Base-by-base conservation (phyloP, 2,329 filamentous ascomycete genomes). In the Rhynchosporium secalis region DNA sequence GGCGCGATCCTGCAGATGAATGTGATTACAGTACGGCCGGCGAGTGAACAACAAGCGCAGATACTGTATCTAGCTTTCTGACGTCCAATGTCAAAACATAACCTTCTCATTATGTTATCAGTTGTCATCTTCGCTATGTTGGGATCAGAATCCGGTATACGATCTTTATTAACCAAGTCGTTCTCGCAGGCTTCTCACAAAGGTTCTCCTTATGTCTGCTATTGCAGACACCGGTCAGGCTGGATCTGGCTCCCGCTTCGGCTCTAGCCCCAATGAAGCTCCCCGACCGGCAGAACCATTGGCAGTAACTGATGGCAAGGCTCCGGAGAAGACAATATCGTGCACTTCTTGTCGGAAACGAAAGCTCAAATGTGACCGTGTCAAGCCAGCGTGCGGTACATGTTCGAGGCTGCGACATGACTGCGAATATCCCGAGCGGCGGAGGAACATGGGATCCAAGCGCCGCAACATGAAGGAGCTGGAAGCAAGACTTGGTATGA, bases 401-500 rank as follows among this genome's bases (percentile, higher is more conserved):
- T 97, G 94, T 75, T 80, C 84, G 59, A 85, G 90, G 68, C 77
- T 93, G 52, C 83, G 86, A 58, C 86, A 88, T 73, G 87, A 91
- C 58, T 97, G 94, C 76, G 83, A 90, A 61, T 97, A 96, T 75
- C 93, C 96, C 65, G 91, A 96, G 77, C 90, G 92, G 61, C 83
- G 92, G 72, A 88, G 91, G 77, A 96, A 96, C 78, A 91, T 91
- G 60, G 90, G 91, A 4, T 89, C 91, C 26, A 96, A 96, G 79
- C 83, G 92, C 71, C 87, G 90, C 68, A 96, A 96, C 75, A 93
- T 96, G 65, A 95, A 90, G 78, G 89, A 95, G 73, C 79, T 97
- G 62, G 94, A 97, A 76, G 91, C 91, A 67, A 85, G 94, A 72
- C 79, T 97, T 73, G 90, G 91, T 95, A 85, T 68, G 79, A 31